A percentile compares a stretch with the other conserved stretches of the same genome.
Evolutionary conservation across 306 rosid species (phyloP).

Genomic region (Trifolium repens): DNA sequence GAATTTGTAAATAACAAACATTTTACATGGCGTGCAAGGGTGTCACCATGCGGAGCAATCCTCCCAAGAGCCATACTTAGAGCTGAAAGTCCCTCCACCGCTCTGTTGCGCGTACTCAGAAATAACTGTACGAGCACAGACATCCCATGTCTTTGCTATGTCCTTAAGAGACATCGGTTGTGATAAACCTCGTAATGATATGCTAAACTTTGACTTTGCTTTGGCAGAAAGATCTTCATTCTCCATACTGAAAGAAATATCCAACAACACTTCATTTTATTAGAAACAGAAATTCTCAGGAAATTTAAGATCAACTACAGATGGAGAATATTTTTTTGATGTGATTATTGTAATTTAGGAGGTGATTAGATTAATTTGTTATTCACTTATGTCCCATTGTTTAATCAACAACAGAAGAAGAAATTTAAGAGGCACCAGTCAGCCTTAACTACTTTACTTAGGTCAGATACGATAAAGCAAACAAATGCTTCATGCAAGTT

Average conservation of each 20-base stretch:
- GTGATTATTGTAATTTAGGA: background rate
- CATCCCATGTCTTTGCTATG: slow-evolving; percentile 92
- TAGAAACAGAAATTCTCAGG: slow-evolving; percentile 24
- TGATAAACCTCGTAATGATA: slow-evolving; percentile 76
- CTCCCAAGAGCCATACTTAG: slow-evolving; percentile 91
- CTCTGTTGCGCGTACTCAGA: slow-evolving; percentile 89
- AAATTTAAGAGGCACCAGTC: slow-evolving; percentile 23
- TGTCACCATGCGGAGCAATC: slow-evolving; percentile 61
- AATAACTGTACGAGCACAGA: slow-evolving; percentile 83
- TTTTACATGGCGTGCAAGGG: slow-evolving; percentile 20
- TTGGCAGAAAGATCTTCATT: slow-evolving; percentile 88
- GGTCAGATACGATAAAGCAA: slow-evolving; percentile 16
- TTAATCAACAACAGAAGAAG: slow-evolving; percentile 2
- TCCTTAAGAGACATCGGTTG: slow-evolving; percentile 93
- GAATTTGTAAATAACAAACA: slow-evolving; percentile 4
- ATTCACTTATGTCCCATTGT: background rate
- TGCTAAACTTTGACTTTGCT: slow-evolving; percentile 87
- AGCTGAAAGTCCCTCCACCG: slow-evolving; percentile 99
- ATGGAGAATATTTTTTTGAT: background rate
- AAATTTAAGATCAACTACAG: slow-evolving; percentile 9
- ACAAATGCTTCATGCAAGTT: slow-evolving; percentile 7
- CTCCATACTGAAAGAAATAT: slow-evolving; percentile 67
- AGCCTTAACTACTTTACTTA: slow-evolving; percentile 8
- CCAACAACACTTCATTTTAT: slow-evolving; percentile 31
- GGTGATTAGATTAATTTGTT: background rate